Base-by-base conservation (phyloP, 2,329 filamentous ascomycete genomes). In the Pleurostoma richardsiae region DNA sequence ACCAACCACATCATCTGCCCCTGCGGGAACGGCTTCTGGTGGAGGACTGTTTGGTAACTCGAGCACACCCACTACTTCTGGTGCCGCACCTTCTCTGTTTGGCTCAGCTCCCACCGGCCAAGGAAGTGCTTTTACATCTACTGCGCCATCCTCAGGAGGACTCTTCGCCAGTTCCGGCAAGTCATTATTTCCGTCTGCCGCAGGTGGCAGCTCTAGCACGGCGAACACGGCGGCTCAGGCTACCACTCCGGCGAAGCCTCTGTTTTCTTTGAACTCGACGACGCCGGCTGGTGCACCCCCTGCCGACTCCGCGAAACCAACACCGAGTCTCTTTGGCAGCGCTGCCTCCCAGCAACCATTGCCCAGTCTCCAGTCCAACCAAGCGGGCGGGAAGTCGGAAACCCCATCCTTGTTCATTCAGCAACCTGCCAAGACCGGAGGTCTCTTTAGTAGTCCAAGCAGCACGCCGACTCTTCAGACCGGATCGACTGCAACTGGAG, bases 231-330 rank as follows among this genome's bases (percentile, higher is more conserved):
- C 56, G 27, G 47, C 57, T 28, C 55, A 64, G 41, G 60, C 67
- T 26, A 19, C 19, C 19, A 74, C 70, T 26, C 71, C 71, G 29
- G 68, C 69, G n/a, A 79, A 79, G 59, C 70, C 74, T 11, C 49
- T 67, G 45, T 71, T 78, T 29, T 53, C 61, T n/a, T 55, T 77
- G 31, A 65, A 68, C 45, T 80, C 77, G 19, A 80, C 76, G 3
- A 80, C 77, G 33, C 76, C 77, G 11, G 76, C 77, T 27, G 77
- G 77, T 33, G 70, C 73, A n/a, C 77, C 77, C 46, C 75, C 76
- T 1, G 56, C 66, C 4, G 68, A 65, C 29, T 54, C 59, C 10
- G 54, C 54, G 51, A 56, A 42, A 44, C 42, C 39, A 29, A 41
- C 47, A 27, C 38, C 43, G 10, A 41, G 38, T 33, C 42, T 56